Evolutionary conservation across 2,329 filamentous ascomycete species (phyloP).

Genomic region (Penicillium corylophilum): DNA sequence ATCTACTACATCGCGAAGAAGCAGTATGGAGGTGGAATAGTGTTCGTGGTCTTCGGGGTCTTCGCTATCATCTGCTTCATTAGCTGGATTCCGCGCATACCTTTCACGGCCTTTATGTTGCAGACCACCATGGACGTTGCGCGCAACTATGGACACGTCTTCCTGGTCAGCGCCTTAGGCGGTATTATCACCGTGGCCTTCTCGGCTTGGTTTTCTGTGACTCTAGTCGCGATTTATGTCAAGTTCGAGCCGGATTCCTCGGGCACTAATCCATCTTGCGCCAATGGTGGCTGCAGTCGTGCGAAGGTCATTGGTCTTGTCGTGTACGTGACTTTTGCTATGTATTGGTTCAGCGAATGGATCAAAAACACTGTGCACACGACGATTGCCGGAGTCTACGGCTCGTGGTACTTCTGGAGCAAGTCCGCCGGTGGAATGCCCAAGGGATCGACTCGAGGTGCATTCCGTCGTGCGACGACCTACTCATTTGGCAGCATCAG

Average conservation of each 20-base stretch:
- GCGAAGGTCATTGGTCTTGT: slow-evolving; percentile 81
- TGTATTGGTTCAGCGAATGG: slow-evolving; percentile 92
- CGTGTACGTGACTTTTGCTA: slow-evolving; percentile 84
- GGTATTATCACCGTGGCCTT: slow-evolving; percentile 74
- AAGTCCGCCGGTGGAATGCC: slow-evolving; percentile 65
- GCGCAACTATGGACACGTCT: slow-evolving; percentile 80
- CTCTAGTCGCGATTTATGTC: slow-evolving; percentile 80
- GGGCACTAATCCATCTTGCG: slow-evolving; percentile 55
- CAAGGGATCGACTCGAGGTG: slow-evolving; percentile 75
- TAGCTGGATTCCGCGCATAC: slow-evolving; percentile 85
- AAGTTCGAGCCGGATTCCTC: slow-evolving; percentile 66
- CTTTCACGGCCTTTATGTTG: slow-evolving; percentile 87
- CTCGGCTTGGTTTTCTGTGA: slow-evolving; percentile 81
- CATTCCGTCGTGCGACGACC: slow-evolving; percentile 76
- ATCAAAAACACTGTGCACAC: slow-evolving; percentile 92
- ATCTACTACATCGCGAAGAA: slow-evolving; percentile 77
- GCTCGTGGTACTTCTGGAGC: slow-evolving; percentile 84
- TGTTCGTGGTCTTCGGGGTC: slow-evolving; percentile 78
- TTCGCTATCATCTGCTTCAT: slow-evolving; percentile 82
- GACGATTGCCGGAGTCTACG: slow-evolving; percentile 83
- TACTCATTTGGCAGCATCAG: slow-evolving; percentile 92
- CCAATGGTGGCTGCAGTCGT: slow-evolving; percentile 63
- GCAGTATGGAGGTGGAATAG: slow-evolving; percentile 81
- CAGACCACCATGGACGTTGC: slow-evolving; percentile 82
- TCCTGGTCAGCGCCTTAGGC: slow-evolving; percentile 78